Base-by-base conservation (phyloP, 495 filamentous ascomycete genomes). In the Aspergillus leporis region DNA sequence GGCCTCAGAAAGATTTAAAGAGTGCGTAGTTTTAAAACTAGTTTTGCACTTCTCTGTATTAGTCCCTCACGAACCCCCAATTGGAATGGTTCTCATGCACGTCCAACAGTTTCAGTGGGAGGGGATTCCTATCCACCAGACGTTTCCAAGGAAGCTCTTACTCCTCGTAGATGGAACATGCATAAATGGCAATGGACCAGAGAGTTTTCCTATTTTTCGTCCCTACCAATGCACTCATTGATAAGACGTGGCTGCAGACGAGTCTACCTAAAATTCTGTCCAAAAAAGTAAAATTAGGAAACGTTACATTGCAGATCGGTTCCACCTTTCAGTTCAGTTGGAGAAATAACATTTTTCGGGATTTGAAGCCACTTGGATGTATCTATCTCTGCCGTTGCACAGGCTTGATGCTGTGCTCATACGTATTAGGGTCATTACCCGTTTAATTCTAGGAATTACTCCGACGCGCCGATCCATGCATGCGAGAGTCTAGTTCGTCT, bases 241-340 rank as follows among this genome's bases (percentile, higher is more conserved):
- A 32, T 54, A 41, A 21, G 34, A 25, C 14, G 36, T 28, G 18
- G n/a, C 19, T 41, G 51, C 36, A 30, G 14, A 13, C 16, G 21
- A 30, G 18, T 54, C 22, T 54, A 41, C 34, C 51, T 54, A 43
- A 54, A 14, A 38, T 22, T 47, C 43, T 47, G 43, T 47, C 43
- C 25, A 28, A 43, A 43, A 43, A 54, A 54, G 21, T 6, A 21
- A 47, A 47, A 43, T 43, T 41, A 28, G 25, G 16, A 43, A 28
- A 25, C 43, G 51, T 54, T 54, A 43, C 36, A 54, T 54, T 43
- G 43, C 43, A 47, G 43, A 47, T 47, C 23, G 9, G 16, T n/a
- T 19, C 21, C 21, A 1, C 23, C 13, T 47, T 47, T 22, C 6
- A 28, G 25, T 4, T 22, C 10, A 8, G 16, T 4, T 12, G 8